Conservation (phyloP, 805 yeast genomes). For the Ogataea henricii region DNA sequence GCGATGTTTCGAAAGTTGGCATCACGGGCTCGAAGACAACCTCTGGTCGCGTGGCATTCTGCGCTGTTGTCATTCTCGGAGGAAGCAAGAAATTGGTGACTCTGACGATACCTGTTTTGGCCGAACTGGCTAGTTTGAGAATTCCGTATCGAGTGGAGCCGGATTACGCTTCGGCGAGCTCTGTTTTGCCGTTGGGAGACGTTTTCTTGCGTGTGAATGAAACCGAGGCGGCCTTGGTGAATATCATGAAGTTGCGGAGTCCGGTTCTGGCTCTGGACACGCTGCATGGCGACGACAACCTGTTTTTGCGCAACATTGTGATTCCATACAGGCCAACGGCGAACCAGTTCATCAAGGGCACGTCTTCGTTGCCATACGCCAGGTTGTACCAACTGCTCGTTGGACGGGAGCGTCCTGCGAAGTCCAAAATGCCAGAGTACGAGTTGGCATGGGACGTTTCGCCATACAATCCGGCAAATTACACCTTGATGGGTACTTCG, state of each 20-base stretch:
- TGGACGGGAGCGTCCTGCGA: constrained; percentile 68
- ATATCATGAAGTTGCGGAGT: constrained; percentile 48
- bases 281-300: constrained; percentile 45
- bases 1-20: constrained; percentile 50
- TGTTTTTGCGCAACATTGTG: constrained; percentile 68
- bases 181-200: constrained; percentile 49
- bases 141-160: constrained; percentile 46
- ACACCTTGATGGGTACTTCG: constrained; percentile 27
- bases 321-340: constrained; percentile 81
- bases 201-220: constrained; percentile 55
- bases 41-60: constrained; percentile 28
- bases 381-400: constrained; percentile 70
- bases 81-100: constrained; percentile 28
- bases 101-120: constrained; percentile 61
- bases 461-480: constrained; percentile 39
- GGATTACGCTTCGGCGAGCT: constrained; percentile 43
- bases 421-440: constrained; percentile 48
- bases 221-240: constrained; percentile 55
- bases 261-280: constrained; percentile 32
- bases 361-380: constrained; percentile 55
- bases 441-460: constrained; percentile 52
- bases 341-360: constrained; percentile 84
- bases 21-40: constrained; percentile 42
- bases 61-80: constrained; percentile 34
- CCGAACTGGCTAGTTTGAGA: constrained; percentile 53